These are phyloP conservation scores for Trichoderma oligosporum DNA, from an alignment of 2,329 filamentous ascomycete genomes.

Conservation along the genomic window DNA sequence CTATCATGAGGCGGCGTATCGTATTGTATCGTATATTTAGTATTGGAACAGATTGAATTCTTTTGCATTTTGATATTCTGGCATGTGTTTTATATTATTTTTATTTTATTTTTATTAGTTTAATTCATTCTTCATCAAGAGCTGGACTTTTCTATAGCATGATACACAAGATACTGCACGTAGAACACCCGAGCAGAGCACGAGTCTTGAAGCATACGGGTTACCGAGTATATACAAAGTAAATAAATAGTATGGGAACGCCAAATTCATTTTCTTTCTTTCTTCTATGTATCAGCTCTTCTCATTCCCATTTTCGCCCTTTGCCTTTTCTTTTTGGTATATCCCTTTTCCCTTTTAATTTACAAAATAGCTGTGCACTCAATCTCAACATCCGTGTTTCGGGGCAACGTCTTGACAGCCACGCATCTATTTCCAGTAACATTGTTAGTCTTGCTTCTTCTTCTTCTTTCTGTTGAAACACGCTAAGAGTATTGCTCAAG, in stretches of 20 bases:
- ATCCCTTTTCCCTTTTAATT: not conserved
- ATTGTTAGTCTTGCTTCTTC: not conserved
- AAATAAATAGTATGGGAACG: not conserved
- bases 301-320: not conserved
- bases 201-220: no score
- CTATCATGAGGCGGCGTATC: conserved; percentile 6
- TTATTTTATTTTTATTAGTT: no score
- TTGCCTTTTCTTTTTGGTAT: not conserved
- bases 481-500: no score
- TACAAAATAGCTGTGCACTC: conserved; percentile 34
- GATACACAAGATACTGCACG: no score
- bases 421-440: conserved; percentile 29
- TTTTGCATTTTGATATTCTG: not conserved
- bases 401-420: conserved; percentile 35
- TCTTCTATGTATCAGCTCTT: not conserved
- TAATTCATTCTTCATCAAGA: no score
- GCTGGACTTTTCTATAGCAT: no score
- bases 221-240: no score
- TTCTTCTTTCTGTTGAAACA: not conserved
- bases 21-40: not conserved
- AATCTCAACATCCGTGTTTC: conserved; percentile 34
- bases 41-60: not conserved
- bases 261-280: not conserved
- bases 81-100: no score
- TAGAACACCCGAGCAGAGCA: no score